A percentile compares a stretch with the other conserved stretches of the same genome.
phyloP scores from a whole-genome alignment of 2,329 filamentous ascomycete species.

The Claviceps digitariae region DNA sequence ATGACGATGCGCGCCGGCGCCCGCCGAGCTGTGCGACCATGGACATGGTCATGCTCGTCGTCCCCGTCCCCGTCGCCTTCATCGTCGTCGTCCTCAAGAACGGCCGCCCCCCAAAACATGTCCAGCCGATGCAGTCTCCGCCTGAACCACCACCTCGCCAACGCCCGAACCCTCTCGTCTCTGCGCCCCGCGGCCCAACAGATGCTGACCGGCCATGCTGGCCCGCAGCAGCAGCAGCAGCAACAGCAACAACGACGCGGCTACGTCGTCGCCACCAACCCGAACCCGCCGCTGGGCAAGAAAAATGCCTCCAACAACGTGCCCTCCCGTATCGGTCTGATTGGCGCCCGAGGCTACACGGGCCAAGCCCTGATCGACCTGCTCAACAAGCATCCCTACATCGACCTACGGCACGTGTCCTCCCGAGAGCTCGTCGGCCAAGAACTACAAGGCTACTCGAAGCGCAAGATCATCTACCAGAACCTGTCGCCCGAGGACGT shows the following conservation, averaged over 20 bases:
- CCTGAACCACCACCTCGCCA: not conserved
- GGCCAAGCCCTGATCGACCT: constrained; percentile 60
- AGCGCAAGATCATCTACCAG: constrained; percentile 85
- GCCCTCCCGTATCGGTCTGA: constrained; percentile 70
- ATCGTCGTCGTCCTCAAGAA: not conserved
- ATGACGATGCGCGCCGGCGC: not conserved
- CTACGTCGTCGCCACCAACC: not conserved
- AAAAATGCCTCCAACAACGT: constrained; percentile 75
- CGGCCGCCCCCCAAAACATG: not conserved
- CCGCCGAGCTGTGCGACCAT: not conserved
- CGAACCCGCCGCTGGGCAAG: constrained; percentile 60
- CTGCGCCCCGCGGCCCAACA: not conserved
- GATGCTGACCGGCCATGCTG: too few species aligned
- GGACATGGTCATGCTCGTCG: not conserved
- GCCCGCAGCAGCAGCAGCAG: too few species aligned
- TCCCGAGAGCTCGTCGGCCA: constrained; percentile 84
- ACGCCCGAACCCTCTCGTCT: not conserved
- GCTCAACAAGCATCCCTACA: constrained; percentile 73
- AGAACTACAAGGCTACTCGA: constrained; percentile 78
- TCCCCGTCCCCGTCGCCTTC: not conserved
- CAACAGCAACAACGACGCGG: not conserved
- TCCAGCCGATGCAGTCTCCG: not conserved
- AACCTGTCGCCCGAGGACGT: constrained; percentile 81
- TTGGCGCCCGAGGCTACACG: constrained; percentile 67
- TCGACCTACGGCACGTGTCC: constrained; percentile 84